phyloP scores from a whole-genome alignment of 2,329 filamentous ascomycete genomes.

The Pseudogymnoascus sp. region DNA sequence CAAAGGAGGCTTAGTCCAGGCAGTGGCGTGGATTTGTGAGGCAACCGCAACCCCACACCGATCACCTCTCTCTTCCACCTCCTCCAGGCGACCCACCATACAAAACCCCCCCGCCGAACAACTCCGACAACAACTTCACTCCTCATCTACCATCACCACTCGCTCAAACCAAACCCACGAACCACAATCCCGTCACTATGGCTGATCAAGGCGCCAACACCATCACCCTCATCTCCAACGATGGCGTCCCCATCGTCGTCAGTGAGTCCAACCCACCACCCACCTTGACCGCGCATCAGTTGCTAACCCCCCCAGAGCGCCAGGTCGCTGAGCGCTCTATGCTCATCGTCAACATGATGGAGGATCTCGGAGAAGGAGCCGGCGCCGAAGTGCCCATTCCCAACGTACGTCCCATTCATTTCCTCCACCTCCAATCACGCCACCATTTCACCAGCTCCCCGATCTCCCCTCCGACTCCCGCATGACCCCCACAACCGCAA shows the following conservation, averaged over 20 bases:
- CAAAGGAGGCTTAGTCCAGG: too few relatives aligned
- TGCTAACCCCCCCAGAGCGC: constrained; percentile 48
- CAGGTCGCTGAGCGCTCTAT: constrained; percentile 83
- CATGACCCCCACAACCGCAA: too few relatives aligned
- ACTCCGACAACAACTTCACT: too few relatives aligned
- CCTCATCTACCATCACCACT: background rate
- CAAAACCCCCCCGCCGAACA: too few relatives aligned
- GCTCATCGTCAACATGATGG: constrained; percentile 96
- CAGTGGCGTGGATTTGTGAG: background rate
- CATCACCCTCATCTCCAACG: constrained; percentile 42
- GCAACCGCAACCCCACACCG: background rate
- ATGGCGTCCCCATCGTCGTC: constrained; percentile 39
- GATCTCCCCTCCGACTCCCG: too few relatives aligned
- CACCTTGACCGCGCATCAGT: background rate
- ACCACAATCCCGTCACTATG: background rate
- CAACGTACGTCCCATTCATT: constrained; percentile 51
- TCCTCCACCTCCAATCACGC: constrained; percentile 7
- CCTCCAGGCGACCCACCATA: background rate
- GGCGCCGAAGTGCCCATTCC: constrained; percentile 64
- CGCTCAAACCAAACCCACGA: background rate
- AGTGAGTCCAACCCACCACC: constrained; percentile 34
- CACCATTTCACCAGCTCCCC: constrained; percentile 7
- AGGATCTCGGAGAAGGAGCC: constrained; percentile 67
- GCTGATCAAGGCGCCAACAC: constrained; percentile 10
- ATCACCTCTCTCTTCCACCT: background rate